Percentiles rank a stretch among this genome's conserved stretches.
Conservation (phyloP, 345 rosid species). For the Cardamine chenopodiifolia region DNA sequence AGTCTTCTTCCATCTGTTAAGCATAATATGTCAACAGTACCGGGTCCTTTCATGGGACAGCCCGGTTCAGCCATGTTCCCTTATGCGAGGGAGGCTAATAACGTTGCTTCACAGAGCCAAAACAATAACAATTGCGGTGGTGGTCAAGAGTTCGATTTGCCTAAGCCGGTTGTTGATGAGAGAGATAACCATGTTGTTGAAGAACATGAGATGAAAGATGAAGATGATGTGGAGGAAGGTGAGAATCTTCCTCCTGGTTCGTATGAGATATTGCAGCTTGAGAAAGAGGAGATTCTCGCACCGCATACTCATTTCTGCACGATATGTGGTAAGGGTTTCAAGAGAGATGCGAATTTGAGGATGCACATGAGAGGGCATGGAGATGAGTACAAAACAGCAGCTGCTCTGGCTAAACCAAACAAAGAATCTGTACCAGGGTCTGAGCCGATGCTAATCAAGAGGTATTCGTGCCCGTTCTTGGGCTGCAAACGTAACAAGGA, state of each 20-base stretch:
- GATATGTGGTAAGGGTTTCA: constrained; percentile 97
- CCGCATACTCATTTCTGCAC: constrained; percentile 97
- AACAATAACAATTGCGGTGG: constrained; percentile 37
- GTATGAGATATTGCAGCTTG: constrained; percentile 86
- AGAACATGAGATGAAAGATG: constrained; percentile 83
- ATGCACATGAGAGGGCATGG: constrained; percentile 99
- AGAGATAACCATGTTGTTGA: constrained; percentile 52
- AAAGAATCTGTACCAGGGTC: constrained; percentile 60
- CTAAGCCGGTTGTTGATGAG: constrained; percentile 51
- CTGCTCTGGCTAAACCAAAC: constrained; percentile 89
- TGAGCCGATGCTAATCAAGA: constrained; percentile 69
- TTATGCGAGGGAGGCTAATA: constrained; percentile 46
- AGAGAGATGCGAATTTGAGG: constrained; percentile 91
- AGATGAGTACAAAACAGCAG: constrained; percentile 91
- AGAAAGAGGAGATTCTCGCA: constrained; percentile 97
- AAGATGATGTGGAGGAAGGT: constrained; percentile 91
- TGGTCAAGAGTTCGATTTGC: constrained; percentile 45
- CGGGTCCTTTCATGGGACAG: constrained; percentile 49
- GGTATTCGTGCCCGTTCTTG: constrained; percentile 91
- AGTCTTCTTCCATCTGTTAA: constrained; percentile 91
- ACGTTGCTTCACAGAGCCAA: constrained; percentile 48
- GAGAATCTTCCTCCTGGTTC: constrained; percentile 95
- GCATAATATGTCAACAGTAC: constrained; percentile 54
- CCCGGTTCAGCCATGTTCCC: constrained; percentile 58
- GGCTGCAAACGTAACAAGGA: constrained; percentile 99